These are phyloP conservation scores for Russula sp. DNA, from an alignment of 768 basidiomycete species.

Conservation along the genomic window DNA sequence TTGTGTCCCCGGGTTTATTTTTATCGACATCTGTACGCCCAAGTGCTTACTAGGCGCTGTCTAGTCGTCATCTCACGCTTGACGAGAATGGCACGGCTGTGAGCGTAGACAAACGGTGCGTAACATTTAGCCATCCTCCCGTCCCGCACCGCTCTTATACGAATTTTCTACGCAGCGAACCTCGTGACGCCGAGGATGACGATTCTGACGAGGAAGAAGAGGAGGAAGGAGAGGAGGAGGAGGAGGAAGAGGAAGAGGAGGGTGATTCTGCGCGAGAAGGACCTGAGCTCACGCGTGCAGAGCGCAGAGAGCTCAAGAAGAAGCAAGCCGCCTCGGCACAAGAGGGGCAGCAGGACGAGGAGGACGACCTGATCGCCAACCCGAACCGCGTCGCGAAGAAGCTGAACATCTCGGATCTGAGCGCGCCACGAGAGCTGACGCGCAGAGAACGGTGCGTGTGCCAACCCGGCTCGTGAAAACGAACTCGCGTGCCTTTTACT, in stretches of 20 bases:
- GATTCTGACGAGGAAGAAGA: slow-evolving; percentile 35
- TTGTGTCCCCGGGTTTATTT: neutral
- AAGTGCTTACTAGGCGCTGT: slow-evolving; percentile 15
- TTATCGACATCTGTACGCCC: neutral
- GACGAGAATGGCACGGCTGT: slow-evolving; percentile 31
- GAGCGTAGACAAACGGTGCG: slow-evolving; percentile 23
- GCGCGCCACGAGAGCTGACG: slow-evolving; percentile 52
- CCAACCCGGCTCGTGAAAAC: neutral
- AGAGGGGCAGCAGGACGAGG: slow-evolving; percentile 32
- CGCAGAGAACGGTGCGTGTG: slow-evolving; percentile 57
- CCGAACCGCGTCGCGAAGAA: slow-evolving; percentile 72
- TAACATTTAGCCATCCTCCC: neutral
- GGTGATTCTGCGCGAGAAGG: slow-evolving; percentile 29
- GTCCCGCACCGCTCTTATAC: neutral
- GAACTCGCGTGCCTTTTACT: neutral
- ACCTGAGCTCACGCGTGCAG: slow-evolving; percentile 60
- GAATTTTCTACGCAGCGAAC: slow-evolving; percentile 1
- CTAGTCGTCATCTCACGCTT: slow-evolving; percentile 24
- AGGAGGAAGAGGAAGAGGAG: slow-evolving; percentile 36
- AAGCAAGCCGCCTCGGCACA: slow-evolving; percentile 41
- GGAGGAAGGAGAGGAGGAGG: slow-evolving; percentile 40
- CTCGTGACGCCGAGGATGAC: slow-evolving; percentile 25
- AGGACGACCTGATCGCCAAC: slow-evolving; percentile 63
- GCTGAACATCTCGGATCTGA: slow-evolving; percentile 70
- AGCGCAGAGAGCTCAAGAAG: slow-evolving; percentile 81